Evolutionary conservation across 495 filamentous ascomycete genomes (phyloP).

Genomic region (Chaetomium cochliodes): DNA sequence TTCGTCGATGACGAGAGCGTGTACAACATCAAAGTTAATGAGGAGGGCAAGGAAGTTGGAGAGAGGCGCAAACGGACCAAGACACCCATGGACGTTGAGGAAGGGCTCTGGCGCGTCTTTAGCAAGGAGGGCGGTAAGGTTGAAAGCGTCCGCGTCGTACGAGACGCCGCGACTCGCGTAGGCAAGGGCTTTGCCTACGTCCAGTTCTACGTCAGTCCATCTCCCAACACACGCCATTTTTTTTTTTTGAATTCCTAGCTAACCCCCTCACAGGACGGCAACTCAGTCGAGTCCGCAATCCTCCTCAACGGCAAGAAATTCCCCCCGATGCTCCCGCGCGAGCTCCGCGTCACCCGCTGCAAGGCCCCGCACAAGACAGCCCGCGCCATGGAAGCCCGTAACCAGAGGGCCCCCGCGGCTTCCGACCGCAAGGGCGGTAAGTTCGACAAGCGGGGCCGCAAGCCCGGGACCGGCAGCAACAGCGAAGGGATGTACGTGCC

Average conservation of each 20-base stretch:
- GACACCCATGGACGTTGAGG: conserved; percentile 83
- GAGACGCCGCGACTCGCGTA: conserved; percentile 84
- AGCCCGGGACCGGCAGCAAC: neutral
- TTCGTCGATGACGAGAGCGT: conserved; percentile 84
- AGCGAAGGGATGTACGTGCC: conserved; percentile 48
- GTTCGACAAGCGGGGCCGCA: conserved; percentile 32
- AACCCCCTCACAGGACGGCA: conserved; percentile 59
- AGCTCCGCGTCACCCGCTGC: conserved; percentile 80
- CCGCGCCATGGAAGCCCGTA: conserved; percentile 40
- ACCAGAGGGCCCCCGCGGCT: conserved; percentile 8
- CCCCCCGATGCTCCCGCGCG: conserved; percentile 84
- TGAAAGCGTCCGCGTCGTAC: conserved; percentile 90
- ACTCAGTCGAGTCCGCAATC: conserved; percentile 83
- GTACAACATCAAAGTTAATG: conserved; percentile 59
- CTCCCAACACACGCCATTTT: neutral
- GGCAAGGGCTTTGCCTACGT: conserved; percentile 98
- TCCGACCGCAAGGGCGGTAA: conserved; percentile 27
- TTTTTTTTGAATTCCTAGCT: conserved; percentile 5
- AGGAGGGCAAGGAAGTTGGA: conserved; percentile 42
- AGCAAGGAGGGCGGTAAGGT: conserved; percentile 69
- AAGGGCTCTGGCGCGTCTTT: conserved; percentile 92
- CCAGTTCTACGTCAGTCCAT: conserved; percentile 67
- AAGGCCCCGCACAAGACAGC: conserved; percentile 72
- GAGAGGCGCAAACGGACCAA: conserved; percentile 64
- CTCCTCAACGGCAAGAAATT: conserved; percentile 86